Evolutionary conservation across 352 stramenopile genomes (phyloP), one percentile per base, ranked within the genome.

Genomic region (Phytophthora hibernalis): DNA sequence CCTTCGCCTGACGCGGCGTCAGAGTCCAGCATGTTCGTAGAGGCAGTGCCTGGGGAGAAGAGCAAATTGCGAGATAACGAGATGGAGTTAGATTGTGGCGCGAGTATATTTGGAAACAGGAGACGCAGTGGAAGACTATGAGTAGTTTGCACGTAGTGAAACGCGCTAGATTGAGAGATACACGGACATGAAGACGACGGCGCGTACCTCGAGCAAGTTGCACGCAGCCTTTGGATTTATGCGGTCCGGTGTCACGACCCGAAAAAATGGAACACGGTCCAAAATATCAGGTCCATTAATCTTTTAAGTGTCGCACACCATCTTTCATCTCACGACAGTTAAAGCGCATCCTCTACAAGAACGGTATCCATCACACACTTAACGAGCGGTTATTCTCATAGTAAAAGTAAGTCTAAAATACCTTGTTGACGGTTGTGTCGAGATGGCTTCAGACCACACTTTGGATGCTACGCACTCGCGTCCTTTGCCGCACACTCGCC

Each of bases 11-110:
- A 26, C 9, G 37, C 55, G 20, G 64, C 62, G 16, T 59, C 56
- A 18, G 16, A 26, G 43, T 61, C 53, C 21, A 49, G 18, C 69
- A 73, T 76, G 49, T 57, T 49, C 64, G 57, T 47, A 33, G 18
- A 44, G 38, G 53, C 30, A 30, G 24, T 52, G 30, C 26, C 38
- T 12, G 11, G 15, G 13, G 16, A 22, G 37, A 53, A 31, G n/a
- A 28, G 10, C 22, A 12, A 16, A 61, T 60, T 45, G 15, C 21
- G 47, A 55, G 9, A 24, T 20, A 20, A 47, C 51, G 1, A 65
- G 21, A 30, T 10, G 1, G 16, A 33, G n/a, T 70, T 54, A 55
- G 35, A 49, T 8, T 31, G n/a, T 16, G 16, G 28, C 21, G 22
- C 13, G 5, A 13, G 16, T 37, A 70, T 44, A 12, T 16, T 54